Base-by-base conservation (phyloP, 129 eudicot genomes). In the Flaveria brownii region DNA sequence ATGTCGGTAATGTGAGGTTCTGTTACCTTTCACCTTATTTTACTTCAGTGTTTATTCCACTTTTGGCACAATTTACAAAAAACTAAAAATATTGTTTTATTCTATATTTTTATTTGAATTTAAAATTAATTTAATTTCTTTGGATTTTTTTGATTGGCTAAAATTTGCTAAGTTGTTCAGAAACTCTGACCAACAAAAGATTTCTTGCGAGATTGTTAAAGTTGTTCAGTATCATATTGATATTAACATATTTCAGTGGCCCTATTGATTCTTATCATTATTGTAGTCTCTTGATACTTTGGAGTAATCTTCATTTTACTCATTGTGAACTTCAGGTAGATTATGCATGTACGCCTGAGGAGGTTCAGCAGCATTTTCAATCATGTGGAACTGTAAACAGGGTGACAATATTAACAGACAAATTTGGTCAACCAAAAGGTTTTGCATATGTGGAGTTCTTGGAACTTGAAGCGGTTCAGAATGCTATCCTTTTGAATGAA, bases 271-370 rank as follows among this genome's bases (percentile, higher is more conserved):
- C 51, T 70, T 60, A 36, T 28, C 52, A 20, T 25, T 43, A 28
- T 69, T 26, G 1, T 36, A 5, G 41, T 36, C 41, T 36, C 17
- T 52, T 1, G 60, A 41, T 41, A 42, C 20, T 52, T 36, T 52
- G 2, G 62, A 56, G 28, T 56, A 56, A 56, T 56, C 62, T 56
- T 56, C 26, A 55, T 55, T 55, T 55, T 18, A 52, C 59, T n/a
- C 59, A n/a, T 71, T 72, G 20, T 49, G 46, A 78, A 80, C 45
- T 72, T 68, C 86, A 92, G 96, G 97, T 92, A 69, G 97, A 92
- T 83, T 92, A 92, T 86, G 96, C 96, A 52, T 92, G 97, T 78
- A 92, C 97, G 11, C 97, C 97, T 47, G 97, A 92, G 79, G 97
- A 92, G 74, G 92, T 92, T 72, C 97, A 92, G 80, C 96, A 89